Conservation (phyloP, 1,139 yeast species). For the Lodderomyces theae region DNA sequence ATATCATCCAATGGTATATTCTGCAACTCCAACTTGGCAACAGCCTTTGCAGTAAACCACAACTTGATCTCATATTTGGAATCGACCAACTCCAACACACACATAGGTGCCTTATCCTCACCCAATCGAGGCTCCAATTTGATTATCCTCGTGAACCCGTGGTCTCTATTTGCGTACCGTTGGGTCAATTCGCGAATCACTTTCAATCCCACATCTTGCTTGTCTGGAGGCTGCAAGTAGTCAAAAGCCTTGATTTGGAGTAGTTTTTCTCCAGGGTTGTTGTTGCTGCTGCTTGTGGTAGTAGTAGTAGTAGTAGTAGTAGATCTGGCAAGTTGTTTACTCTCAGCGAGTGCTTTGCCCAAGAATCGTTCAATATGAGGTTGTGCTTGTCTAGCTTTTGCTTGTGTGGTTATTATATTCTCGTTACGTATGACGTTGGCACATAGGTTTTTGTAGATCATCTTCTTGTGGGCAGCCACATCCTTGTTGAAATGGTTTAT, state of each 20-base stretch:
- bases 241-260: slow-evolving; percentile 26
- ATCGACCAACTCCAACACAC: slow-evolving; percentile 85
- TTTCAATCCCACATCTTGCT: slow-evolving; percentile 47
- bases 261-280: slow-evolving; percentile 20
- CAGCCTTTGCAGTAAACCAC: slow-evolving; percentile 75
- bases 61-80: slow-evolving; percentile 68
- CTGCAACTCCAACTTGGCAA: slow-evolving; percentile 74
- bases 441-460: slow-evolving; percentile 47
- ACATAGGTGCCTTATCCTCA: slow-evolving; percentile 90
- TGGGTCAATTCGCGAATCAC: slow-evolving; percentile 61
- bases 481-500: slow-evolving; percentile 31
- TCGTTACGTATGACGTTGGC: slow-evolving; percentile 49
- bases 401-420: slow-evolving; percentile 42
- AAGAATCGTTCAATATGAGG: slow-evolving; percentile 42
- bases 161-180: slow-evolving; percentile 61
- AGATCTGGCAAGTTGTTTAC: slow-evolving; percentile 11
- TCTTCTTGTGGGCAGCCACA: slow-evolving; percentile 43
- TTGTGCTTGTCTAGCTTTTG: slow-evolving; percentile 49
- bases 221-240: slow-evolving; percentile 43
- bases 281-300: neutral
- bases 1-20: slow-evolving; percentile 58
- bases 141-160: slow-evolving; percentile 86
- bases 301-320: slow-evolving; percentile 4
- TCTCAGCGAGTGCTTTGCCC: slow-evolving; percentile 27
- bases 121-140: slow-evolving; percentile 78